These are phyloP conservation scores for Yamadazyma sp. DNA, from an alignment of 1,139 yeast genomes.

Conservation along the genomic window DNA sequence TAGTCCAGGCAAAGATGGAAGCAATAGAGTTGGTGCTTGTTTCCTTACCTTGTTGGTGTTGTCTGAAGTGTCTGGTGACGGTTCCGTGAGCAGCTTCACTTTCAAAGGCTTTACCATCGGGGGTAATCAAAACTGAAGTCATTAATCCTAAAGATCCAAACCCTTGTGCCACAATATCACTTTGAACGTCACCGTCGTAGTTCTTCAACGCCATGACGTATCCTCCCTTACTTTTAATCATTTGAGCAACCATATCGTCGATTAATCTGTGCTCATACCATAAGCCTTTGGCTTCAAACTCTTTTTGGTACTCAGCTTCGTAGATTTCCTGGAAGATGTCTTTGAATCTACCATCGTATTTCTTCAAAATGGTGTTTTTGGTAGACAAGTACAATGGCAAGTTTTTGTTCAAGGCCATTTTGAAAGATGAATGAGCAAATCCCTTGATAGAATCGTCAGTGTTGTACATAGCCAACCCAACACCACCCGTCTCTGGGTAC, in stretches of 20 bases:
- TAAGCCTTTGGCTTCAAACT: constrained; percentile 75
- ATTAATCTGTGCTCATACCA: constrained; percentile 96
- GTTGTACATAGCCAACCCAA: constrained; percentile 92
- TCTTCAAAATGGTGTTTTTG: constrained; percentile 90
- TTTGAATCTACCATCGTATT: constrained; percentile 92
- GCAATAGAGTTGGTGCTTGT: constrained; percentile 98
- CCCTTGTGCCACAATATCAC: constrained; percentile 97
- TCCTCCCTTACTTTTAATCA: constrained; percentile 94
- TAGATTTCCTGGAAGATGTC: constrained; percentile 85
- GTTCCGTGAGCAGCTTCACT: constrained; percentile 98
- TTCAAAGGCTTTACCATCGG: constrained; percentile 95
- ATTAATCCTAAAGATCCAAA: constrained; percentile 94
- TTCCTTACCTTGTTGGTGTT: constrained; percentile 92
- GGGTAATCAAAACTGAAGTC: constrained; percentile 93
- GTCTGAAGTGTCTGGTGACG: constrained; percentile 94
- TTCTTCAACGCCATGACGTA: constrained; percentile 93
- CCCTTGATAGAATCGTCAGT: constrained; percentile 87
- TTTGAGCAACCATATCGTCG: constrained; percentile 98
- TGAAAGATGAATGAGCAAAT: constrained; percentile 90
- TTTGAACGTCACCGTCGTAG: constrained; percentile 97
- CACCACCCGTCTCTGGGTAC: constrained; percentile 70
- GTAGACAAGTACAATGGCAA: constrained; percentile 84
- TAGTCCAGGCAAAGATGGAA: constrained; percentile 96
- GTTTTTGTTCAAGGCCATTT: constrained; percentile 75
- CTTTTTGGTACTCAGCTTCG: constrained; percentile 63